phyloP scores from a whole-genome alignment of 225 moss, liverwort and hornwort genomes.

The Pseudoscleropodium purum region DNA sequence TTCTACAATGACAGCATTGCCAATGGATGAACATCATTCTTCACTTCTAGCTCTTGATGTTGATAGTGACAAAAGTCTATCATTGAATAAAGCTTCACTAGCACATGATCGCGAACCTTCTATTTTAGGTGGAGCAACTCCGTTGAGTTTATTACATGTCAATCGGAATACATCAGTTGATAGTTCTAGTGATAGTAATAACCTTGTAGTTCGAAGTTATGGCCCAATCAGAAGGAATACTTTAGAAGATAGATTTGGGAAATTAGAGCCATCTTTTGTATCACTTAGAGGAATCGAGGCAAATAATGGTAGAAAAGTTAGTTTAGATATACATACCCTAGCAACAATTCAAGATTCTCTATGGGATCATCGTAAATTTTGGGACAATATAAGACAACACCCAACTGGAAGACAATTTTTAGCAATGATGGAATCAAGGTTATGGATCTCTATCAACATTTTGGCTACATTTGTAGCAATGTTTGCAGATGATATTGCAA shows the following conservation, averaged over 20 bases:
- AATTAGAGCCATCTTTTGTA: not conserved
- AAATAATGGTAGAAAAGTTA: not conserved
- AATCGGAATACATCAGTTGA: constrained; percentile 2
- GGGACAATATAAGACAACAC: constrained; percentile 53
- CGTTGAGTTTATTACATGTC: constrained; percentile 63
- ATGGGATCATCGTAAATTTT: constrained; percentile 48
- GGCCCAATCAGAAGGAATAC: not conserved
- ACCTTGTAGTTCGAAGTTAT: not conserved
- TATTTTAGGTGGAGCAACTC: constrained; percentile 31
- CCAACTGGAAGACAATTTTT: constrained; percentile 27
- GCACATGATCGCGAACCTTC: constrained; percentile 1
- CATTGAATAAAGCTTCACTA: not conserved
- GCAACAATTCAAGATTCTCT: constrained; percentile 13
- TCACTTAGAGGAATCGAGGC: not conserved
- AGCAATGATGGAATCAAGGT: constrained; percentile 55
- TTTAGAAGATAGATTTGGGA: not conserved
- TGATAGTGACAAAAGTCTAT: not conserved
- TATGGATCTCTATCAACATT: constrained; percentile 68
- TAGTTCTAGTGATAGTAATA: not conserved
- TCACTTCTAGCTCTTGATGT: constrained; percentile 6
- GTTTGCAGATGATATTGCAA: constrained; percentile 81
- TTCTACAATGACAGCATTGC: not conserved
- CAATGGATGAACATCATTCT: constrained; percentile 20
- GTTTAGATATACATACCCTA: constrained; percentile 6
- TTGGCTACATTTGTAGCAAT: constrained; percentile 77